Evolutionary conservation across 768 basidiomycete species (phyloP), one percentile per base, ranked within the genome.

Genomic region (Podaxis sp.): DNA sequence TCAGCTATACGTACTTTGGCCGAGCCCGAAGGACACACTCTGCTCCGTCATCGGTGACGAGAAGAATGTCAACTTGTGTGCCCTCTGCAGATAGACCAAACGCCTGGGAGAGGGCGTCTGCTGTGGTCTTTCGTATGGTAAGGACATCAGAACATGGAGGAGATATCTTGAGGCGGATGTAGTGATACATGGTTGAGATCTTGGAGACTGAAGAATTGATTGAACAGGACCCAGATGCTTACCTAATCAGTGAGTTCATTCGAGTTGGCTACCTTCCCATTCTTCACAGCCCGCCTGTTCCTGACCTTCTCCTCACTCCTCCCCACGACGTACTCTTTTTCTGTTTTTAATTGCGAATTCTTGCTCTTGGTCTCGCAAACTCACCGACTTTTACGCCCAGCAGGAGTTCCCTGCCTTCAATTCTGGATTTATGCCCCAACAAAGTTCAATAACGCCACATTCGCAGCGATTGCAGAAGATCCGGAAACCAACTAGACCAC

Each of bases 1-100:
- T 10, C 48, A 13, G 33, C 15, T 57, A 15, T 37, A 56, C 63
- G 13, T 33, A 64, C 63, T 60, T 28, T 52, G 36, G 20, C 30
- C 41, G 28, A 4, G 52, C 53, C 24, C 63, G 26, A 22, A 64
- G 46, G 24, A 64, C 46, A 36, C 57, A 59, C 49, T 64, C 63
- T 24, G 37, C 36, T 11, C 52, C 58, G 24, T 33, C 30, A 17
- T 56, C 44, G 11, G 58, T 15, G 20, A 56, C 17, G 22, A 28
- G 55, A 20, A 64, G 40, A 22, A 64, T 24, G 33, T 64, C 63
- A 5, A 64, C 20, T 4, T 50, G 53, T 2, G 53, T 60, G 17
- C 52, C 40, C 33, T 41, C 53, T 7, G 57, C 44, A 30, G 58
- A 54, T 3, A 56, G 52, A 17, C 63, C 58, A 60, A 64, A 64